Evolutionary conservation across 495 filamentous ascomycete genomes (phyloP), one percentile per base, ranked within the genome.

Genomic region (Hypoxylon crocopeplum): DNA sequence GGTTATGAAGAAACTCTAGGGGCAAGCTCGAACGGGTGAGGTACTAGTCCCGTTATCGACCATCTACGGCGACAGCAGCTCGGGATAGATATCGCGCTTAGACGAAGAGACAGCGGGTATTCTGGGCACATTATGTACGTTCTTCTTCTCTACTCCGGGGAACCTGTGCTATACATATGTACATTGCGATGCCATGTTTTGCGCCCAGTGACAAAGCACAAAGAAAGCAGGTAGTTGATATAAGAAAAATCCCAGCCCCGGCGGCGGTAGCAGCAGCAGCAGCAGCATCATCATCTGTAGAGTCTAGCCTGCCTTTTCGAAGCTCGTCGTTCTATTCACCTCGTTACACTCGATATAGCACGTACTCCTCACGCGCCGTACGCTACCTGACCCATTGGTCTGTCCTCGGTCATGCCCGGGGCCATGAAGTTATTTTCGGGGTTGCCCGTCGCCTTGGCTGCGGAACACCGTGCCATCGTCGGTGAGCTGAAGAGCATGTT

Each of bases 381-480:
- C 40, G 75, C 79, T 11, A 80, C 54, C 62, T 81, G 79, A 41
- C 79, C 79, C 77, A 78, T 78, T 1, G 78, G 78, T 66, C 63
- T 75, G 44, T 79, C 79, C 62, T 81, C 70, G 54, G 73, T 72
- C 65, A 80, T 86, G 44, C 91, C 91, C 12, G 88, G 82, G 41
- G 91, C 91, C 90, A 94, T 88, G 68, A 93, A 88, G 78, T 94
- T 93, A 19, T 86, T 93, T 66, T 90, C 76, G 19, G 91, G 86
- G 69, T 87, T 82, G 38, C 78, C 77, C 1, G 79, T 81, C 49
- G 76, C 77, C 79, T 94, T 96, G 41, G 91, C 88, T 33, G 88
- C 92, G 12, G 90, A 92, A 78, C 92, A 96, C 65, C 94, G 85
- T 21, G 94, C 93, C 94, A 98, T 98, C 25, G 94, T 98, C 27